Conservation (phyloP, 139 green algal species). For the Parachlorella kessleri region DNA sequence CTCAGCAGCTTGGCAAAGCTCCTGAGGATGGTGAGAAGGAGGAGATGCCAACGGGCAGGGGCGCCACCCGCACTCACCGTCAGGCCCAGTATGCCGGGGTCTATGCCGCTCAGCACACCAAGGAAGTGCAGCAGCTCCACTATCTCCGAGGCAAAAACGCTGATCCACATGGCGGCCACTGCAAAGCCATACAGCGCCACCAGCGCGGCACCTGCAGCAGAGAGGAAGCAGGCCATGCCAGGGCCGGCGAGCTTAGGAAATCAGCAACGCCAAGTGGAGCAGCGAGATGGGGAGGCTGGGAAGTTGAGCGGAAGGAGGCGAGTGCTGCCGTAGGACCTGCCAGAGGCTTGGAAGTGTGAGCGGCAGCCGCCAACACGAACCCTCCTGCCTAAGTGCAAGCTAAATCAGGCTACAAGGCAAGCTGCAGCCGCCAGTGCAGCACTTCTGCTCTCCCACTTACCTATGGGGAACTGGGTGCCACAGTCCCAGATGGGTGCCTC, state of each 20-base stretch:
- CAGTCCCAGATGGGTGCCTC: slow-evolving; percentile 31
- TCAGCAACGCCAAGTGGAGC: neutral
- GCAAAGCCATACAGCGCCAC: slow-evolving; percentile 71
- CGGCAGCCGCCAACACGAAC: too few relatives aligned
- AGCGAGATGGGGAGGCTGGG: neutral
- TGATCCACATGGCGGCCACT: slow-evolving; percentile 87
- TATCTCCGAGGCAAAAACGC: slow-evolving; percentile 61
- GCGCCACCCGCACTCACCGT: too few relatives aligned
- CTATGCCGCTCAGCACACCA: slow-evolving; percentile 50
- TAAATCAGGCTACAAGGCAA: too few relatives aligned
- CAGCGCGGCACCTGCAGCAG: slow-evolving; percentile 48
- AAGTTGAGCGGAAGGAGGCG: neutral
- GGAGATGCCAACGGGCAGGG: too few relatives aligned
- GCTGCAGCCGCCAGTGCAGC: too few relatives aligned
- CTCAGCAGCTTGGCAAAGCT: too few relatives aligned
- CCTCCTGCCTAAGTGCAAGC: too few relatives aligned
- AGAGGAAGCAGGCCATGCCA: slow-evolving; percentile 27
- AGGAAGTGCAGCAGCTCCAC: slow-evolving; percentile 75
- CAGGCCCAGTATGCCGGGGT: slow-evolving; percentile 73
- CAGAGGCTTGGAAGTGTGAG: too few relatives aligned
- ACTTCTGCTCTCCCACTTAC: neutral
- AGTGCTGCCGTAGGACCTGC: too few relatives aligned
- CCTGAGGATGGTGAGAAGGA: too few relatives aligned
- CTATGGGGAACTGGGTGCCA: slow-evolving; percentile 36
- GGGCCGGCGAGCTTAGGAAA: too few relatives aligned